Conservation (phyloP, 306 rosid genomes). For the Casuarina cunninghamiana region DNA sequence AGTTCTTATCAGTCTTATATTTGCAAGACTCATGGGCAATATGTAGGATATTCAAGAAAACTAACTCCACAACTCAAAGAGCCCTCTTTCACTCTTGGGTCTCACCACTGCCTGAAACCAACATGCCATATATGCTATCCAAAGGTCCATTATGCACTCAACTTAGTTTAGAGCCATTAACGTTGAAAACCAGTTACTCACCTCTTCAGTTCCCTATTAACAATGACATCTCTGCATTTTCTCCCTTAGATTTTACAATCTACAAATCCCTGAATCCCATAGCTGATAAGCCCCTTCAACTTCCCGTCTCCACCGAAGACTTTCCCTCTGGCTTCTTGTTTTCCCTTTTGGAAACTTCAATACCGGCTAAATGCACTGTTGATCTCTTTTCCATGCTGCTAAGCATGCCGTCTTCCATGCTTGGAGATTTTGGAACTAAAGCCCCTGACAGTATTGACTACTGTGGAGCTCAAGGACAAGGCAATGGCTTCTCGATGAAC, state of each 20-base stretch:
- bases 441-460: conserved; percentile 33
- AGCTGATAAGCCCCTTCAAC: conserved; percentile 39
- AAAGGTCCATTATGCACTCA: conserved; percentile 35
- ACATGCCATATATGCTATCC: conserved; percentile 36
- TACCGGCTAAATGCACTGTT: conserved; percentile 27
- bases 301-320: conserved; percentile 46
- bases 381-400: conserved; percentile 67
- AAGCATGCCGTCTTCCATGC: conserved; percentile 73
- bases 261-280: conserved; percentile 49
- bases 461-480: conserved; percentile 39
- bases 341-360: conserved; percentile 42
- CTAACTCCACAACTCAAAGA: conserved; percentile 74
- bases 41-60: conserved; percentile 94
- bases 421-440: conserved; percentile 39
- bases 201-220: conserved; percentile 35
- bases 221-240: conserved; percentile 27
- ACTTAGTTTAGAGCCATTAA: conserved; percentile 38
- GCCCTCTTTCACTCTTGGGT: conserved; percentile 75
- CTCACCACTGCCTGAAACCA: conserved; percentile 52
- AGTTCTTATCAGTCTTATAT: conserved; percentile 1
- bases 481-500: conserved; percentile 33
- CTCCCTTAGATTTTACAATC: conserved; percentile 43
- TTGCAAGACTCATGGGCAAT: conserved; percentile 95
- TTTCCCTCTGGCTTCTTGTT: conserved; percentile 32
- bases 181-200: conserved; percentile 42